phyloP scores from a whole-genome alignment of 257 asterid genomes.

The Solanum appendiculatum region DNA sequence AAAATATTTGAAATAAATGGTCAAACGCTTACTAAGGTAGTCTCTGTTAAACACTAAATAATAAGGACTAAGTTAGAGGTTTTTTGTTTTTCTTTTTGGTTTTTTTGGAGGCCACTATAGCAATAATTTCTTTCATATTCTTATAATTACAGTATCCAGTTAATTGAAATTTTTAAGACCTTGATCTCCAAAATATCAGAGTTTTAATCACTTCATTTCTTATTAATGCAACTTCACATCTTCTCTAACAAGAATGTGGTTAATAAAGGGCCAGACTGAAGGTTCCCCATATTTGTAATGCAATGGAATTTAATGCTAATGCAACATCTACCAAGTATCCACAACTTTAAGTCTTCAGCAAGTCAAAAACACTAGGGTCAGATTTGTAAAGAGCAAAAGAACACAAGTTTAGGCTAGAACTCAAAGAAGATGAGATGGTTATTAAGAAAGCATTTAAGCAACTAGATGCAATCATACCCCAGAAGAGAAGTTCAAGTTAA shows the following conservation, averaged over 20 bases:
- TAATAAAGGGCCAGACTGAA: not conserved
- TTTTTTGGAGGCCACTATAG: not conserved
- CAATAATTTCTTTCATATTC: not conserved
- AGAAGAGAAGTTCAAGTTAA: not conserved
- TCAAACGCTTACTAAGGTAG: not conserved
- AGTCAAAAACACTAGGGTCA: not conserved
- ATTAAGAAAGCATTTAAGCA: not conserved
- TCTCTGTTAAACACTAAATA: not conserved
- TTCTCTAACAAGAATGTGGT: not conserved
- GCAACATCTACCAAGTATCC: not conserved
- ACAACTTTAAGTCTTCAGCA: not conserved
- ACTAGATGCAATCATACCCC: not conserved
- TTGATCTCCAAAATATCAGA: not conserved
- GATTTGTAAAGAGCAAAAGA: not conserved
- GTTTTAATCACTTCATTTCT: not conserved
- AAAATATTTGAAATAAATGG: not conserved
- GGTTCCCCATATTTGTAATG: not conserved
- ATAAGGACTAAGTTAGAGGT: not conserved
- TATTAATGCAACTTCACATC: not conserved
- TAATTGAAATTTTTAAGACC: not conserved
- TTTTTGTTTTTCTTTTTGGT: too few species aligned
- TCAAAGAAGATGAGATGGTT: not conserved
- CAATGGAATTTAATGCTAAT: not conserved
- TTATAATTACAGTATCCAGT: not conserved
- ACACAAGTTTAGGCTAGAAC: not conserved